Base-by-base conservation (phyloP, 1,284 basidiomycete species). In the Ceratobasidium sp. region DNA sequence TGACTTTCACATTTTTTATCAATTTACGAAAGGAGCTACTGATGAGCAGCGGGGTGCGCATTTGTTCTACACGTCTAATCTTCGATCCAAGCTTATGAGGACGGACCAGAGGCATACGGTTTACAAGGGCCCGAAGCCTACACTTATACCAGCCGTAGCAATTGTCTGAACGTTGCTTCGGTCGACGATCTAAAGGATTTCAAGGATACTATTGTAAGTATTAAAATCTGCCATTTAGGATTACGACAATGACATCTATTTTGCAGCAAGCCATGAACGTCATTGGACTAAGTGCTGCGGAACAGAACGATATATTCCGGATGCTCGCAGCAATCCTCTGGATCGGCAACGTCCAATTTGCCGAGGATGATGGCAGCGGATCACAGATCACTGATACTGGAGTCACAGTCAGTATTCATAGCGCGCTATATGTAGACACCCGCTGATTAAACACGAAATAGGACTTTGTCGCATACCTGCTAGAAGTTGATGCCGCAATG, bases 1-100 rank as follows among this genome's bases (percentile, higher is more conserved):
- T 74, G 94, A 97, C 81, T 99, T 99, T 81, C 97, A 99, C 80
- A 97, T 99, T 76, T 99, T 99, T 84, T 99, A 99, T 82, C 97
- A 99, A 80, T 97, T 99, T 81, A 98, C 97, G 50, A 99, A 98
- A 81, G 96, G 91, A 5, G 97, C 97, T 3, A 89, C 92, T 4
- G 85, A 90, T 55, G 91, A 91, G 69, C 94, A 98, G 81, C 88
- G 95, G 81, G 93, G 94, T 93, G 67, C 30, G 84, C 77, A 77
- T 39, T 41, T 0, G 36, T 36, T 55, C 8, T 3, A 10, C 45
- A 32, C 12, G 65, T 43, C 30, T 43, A 36, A 14, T 21, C 48
- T n/a, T 16, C 18, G 48, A 21, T 30, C 23, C 32, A 41, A 41
- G 26, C 52, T 2, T 62, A 39, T n/a, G n/a, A n/a, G n/a, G n/a